These are phyloP conservation scores for Podospora pseudopauciseta DNA, from an alignment of 495 filamentous ascomycete species.

Conservation along the genomic window DNA sequence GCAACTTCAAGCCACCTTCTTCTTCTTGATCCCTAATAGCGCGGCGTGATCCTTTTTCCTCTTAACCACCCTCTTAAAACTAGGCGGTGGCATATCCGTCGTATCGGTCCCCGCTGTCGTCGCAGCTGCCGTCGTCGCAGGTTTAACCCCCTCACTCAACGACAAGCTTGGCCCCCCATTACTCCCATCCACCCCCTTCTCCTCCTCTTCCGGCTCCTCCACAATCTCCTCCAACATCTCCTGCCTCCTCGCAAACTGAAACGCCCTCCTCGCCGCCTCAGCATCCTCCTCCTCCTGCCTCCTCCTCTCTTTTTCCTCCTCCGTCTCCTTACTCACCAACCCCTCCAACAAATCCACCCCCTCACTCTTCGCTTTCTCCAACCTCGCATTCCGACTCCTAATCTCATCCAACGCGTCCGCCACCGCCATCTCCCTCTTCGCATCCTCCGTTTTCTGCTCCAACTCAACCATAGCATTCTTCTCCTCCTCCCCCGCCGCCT, in stretches of 20 bases:
- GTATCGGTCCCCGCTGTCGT: constrained; percentile 27
- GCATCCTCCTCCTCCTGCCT: constrained; percentile 76
- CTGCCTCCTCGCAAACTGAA: constrained; percentile 53
- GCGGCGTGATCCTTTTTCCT: constrained; percentile 75
- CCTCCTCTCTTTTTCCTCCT: constrained; percentile 53
- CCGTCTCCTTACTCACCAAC: constrained; percentile 31
- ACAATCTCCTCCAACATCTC: constrained; percentile 48
- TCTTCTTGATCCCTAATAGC: constrained; percentile 88
- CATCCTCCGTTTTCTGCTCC: constrained; percentile 82
- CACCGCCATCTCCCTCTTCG: constrained; percentile 95
- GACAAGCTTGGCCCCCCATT: constrained; percentile 16
- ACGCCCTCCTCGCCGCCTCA: constrained; percentile 78
- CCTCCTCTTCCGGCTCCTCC: constrained; percentile 38
- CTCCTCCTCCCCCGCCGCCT: constrained; percentile 63
- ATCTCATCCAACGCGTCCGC: constrained; percentile 97
- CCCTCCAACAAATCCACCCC: constrained; percentile 43
- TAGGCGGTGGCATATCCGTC: constrained; percentile 52
- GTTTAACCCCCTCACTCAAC: constrained; percentile 22
- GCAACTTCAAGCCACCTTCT: constrained; percentile 39
- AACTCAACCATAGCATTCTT: constrained; percentile 87
- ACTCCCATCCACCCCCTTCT: constrained; percentile 14
- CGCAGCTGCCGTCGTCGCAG: constrained; percentile 27
- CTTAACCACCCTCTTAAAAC: constrained; percentile 74
- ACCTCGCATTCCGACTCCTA: constrained; percentile 79
- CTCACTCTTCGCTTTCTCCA: constrained; percentile 68